Percentiles rank a stretch among this genome's conserved stretches.
phyloP scores from a whole-genome alignment of 805 yeast genomes.

The Schwanniomyces polymorphus region DNA sequence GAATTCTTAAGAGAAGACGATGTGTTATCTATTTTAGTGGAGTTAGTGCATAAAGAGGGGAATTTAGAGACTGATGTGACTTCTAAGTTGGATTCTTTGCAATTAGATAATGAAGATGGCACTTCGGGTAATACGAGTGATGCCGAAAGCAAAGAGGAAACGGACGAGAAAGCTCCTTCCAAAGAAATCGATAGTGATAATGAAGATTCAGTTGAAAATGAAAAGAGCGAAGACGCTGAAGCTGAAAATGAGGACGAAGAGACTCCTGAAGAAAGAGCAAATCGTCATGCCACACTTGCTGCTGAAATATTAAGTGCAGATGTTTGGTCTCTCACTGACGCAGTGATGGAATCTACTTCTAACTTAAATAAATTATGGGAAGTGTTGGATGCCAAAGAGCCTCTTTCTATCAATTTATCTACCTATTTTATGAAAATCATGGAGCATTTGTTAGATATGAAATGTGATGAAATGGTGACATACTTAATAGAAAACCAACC shows the following conservation, averaged over 20 bases:
- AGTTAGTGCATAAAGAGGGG: slow-evolving; percentile 37
- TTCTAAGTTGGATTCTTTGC: slow-evolving; percentile 12
- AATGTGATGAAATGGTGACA: slow-evolving; percentile 47
- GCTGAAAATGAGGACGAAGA: slow-evolving; percentile 30
- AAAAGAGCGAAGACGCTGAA: slow-evolving; percentile 21
- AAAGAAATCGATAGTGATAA: slow-evolving; percentile 9
- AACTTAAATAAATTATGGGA: slow-evolving; percentile 77
- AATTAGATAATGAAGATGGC: slow-evolving; percentile 1
- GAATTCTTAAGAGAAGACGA: slow-evolving; percentile 42
- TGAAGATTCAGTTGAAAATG: slow-evolving; percentile 18
- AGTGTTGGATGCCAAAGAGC: slow-evolving; percentile 65
- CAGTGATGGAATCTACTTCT: slow-evolving; percentile 73
- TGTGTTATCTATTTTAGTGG: slow-evolving; percentile 36
- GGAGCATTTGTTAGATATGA: slow-evolving; percentile 57
- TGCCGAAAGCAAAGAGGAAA: neutral
- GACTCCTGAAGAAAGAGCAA: slow-evolving; percentile 32
- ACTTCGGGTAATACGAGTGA: neutral
- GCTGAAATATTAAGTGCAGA: slow-evolving; percentile 90
- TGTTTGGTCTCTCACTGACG: slow-evolving; percentile 90
- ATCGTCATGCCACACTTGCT: slow-evolving; percentile 49
- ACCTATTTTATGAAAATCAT: slow-evolving; percentile 89
- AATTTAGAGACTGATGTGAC: slow-evolving; percentile 10
- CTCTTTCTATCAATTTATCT: slow-evolving; percentile 73
- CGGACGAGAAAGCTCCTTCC: slow-evolving; percentile 6
- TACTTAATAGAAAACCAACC: slow-evolving; percentile 45